Evolutionary conservation across 805 yeast genomes (phyloP).

Genomic region (Starmerella apis): DNA sequence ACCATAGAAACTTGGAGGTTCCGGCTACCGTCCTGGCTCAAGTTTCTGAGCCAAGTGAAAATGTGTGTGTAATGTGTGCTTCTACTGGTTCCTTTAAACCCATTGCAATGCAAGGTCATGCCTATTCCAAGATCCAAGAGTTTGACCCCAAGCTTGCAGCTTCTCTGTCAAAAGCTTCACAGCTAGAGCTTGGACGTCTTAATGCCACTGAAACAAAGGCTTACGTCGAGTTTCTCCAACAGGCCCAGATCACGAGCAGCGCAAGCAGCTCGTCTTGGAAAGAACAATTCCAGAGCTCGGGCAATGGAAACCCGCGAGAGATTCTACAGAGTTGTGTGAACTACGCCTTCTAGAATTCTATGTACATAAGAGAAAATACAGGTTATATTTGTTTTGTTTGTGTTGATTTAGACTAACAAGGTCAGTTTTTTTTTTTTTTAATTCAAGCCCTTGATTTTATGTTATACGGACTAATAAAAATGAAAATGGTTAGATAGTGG

Average conservation of each 20-base stretch:
- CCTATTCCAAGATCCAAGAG: constrained; percentile 41
- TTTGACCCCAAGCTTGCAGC: constrained; percentile 50
- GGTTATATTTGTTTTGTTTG: too few species aligned
- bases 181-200: constrained; percentile 38
- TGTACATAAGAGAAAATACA: constrained; percentile 15
- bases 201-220: constrained; percentile 38
- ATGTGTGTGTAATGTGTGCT: constrained; percentile 57
- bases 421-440: background rate
- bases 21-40: constrained; percentile 47
- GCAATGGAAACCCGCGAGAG: constrained; percentile 54
- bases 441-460: background rate
- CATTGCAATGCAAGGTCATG: constrained; percentile 36
- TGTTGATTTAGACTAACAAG: too few species aligned
- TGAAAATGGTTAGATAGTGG: too few species aligned
- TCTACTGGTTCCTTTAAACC: constrained; percentile 45
- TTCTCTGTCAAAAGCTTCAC: constrained; percentile 36
- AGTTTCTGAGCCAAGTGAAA: constrained; percentile 41
- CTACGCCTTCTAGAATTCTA: constrained; percentile 25
- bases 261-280: constrained; percentile 34
- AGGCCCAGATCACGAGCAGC: constrained; percentile 35
- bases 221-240: constrained; percentile 35
- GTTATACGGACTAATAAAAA: too few species aligned
- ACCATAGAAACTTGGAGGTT: constrained; percentile 53
- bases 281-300: constrained; percentile 44
- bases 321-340: constrained; percentile 35